Evolutionary conservation across 176 grass and related monocot genomes (phyloP).

Genomic region (Avena atlantica): DNA sequence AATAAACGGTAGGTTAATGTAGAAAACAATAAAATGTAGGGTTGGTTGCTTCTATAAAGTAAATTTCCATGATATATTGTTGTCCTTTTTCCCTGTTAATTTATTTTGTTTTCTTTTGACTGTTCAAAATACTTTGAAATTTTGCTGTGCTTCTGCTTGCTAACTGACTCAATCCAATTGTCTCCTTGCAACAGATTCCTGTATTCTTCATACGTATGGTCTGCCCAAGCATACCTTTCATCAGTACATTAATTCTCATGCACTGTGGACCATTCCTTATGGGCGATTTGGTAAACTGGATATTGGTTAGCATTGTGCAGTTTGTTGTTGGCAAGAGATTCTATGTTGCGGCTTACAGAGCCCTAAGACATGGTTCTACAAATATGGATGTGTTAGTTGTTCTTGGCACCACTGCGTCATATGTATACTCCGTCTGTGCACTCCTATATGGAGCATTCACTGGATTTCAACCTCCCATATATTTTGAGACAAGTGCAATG

Average conservation of each 20-base stretch:
- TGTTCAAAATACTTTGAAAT: background rate
- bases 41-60: background rate
- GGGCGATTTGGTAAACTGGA: constrained; percentile 85
- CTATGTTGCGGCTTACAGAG: constrained; percentile 80
- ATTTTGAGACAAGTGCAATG: constrained; percentile 99
- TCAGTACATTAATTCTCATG: constrained; percentile 66
- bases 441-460: constrained; percentile 76
- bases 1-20: background rate
- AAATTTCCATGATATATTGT: background rate
- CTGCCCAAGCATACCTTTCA: constrained; percentile 75
- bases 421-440: constrained; percentile 87
- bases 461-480: constrained; percentile 74
- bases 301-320: constrained; percentile 87
- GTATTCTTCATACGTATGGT: constrained; percentile 94
- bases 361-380: constrained; percentile 80
- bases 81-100: background rate
- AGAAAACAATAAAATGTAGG: background rate
- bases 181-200: constrained; percentile 73
- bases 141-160: background rate
- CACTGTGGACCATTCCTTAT: constrained; percentile 83
- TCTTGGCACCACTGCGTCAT: constrained; percentile 89
- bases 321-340: constrained; percentile 88
- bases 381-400: constrained; percentile 99
- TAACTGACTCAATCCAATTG: constrained; percentile 36
- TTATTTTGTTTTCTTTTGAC: background rate